phyloP scores from a whole-genome alignment of 1,284 basidiomycete species.

The Trametes sp. region DNA sequence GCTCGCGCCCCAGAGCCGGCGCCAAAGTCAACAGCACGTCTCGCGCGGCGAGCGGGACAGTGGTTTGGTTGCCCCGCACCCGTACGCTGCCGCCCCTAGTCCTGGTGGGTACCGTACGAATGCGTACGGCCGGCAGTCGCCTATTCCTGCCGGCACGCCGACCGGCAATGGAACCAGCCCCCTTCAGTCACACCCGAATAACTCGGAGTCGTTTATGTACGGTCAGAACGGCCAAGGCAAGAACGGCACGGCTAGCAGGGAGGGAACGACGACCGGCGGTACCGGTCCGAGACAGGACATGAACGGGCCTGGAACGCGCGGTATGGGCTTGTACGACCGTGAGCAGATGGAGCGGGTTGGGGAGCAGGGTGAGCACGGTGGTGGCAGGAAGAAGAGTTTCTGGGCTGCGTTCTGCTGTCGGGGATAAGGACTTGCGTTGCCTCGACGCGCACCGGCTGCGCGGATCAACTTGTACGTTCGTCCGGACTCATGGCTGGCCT shows the following conservation, averaged over 20 bases:
- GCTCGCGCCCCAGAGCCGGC: conserved; percentile 64
- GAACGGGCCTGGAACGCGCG: conserved; percentile 62
- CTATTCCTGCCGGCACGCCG: conserved; percentile 48
- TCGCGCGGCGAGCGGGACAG: conserved; percentile 47
- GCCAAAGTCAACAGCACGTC: conserved; percentile 65
- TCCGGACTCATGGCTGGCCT: not conserved
- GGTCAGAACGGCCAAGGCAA: conserved; percentile 56
- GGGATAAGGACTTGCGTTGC: conserved; percentile 51
- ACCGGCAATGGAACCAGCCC: conserved; percentile 33
- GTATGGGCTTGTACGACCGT: conserved; percentile 63
- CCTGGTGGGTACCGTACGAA: conserved; percentile 59
- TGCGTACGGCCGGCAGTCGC: conserved; percentile 65
- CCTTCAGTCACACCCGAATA: conserved; percentile 41
- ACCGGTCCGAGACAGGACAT: conserved; percentile 30
- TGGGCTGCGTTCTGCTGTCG: conserved; percentile 76
- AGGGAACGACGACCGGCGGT: conserved; percentile 37
- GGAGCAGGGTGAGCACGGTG: conserved; percentile 64
- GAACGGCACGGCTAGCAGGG: conserved; percentile 47
- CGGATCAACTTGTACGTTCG: conserved; percentile 33
- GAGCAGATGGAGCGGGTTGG: conserved; percentile 58
- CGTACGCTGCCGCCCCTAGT: conserved; percentile 70
- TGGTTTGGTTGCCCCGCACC: conserved; percentile 64
- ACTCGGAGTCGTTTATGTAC: conserved; percentile 69
- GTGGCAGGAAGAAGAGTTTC: conserved; percentile 54
- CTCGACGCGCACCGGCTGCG: conserved; percentile 35